phyloP scores from a whole-genome alignment of 345 rosid genomes.

The Salix dunnii region DNA sequence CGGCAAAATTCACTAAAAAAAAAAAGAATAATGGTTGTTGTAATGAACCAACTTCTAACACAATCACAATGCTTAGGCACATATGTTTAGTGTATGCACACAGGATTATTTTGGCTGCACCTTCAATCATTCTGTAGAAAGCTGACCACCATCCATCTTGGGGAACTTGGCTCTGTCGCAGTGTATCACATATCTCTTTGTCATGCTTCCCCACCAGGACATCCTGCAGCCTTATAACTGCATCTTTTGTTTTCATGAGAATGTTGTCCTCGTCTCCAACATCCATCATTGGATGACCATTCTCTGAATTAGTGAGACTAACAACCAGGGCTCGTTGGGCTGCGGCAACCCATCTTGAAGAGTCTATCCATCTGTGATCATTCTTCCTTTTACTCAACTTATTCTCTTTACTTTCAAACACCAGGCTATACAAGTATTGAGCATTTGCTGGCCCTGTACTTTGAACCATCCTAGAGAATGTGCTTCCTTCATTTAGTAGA shows the following conservation, averaged over 20 bases:
- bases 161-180: conserved; percentile 47
- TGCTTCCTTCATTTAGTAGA: conserved; percentile 23
- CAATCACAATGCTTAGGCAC: not conserved
- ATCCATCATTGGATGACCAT: conserved; percentile 58
- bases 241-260: conserved; percentile 70
- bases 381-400: not conserved
- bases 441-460: conserved; percentile 36
- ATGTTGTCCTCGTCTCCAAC: conserved; percentile 50
- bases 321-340: conserved; percentile 68
- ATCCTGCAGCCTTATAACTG: conserved; percentile 62
- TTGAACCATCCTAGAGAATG: conserved; percentile 33
- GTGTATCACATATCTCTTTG: conserved; percentile 49
- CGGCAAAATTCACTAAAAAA: not conserved
- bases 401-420: conserved; percentile 11
- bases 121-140: conserved; percentile 82
- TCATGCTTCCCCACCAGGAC: conserved; percentile 82
- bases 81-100: not conserved
- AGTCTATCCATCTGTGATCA: conserved; percentile 24
- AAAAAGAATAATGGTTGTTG: not conserved
- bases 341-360: conserved; percentile 39
- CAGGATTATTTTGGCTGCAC: conserved; percentile 25
- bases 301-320: conserved; percentile 62
- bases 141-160: conserved; percentile 88
- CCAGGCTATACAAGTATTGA: conserved; percentile 23
- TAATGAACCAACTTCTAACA: not conserved